Percentiles rank a stretch among this genome's conserved stretches.
Conservation (phyloP, 495 filamentous ascomycete genomes). For the Aspergillus coremiiformis region DNA sequence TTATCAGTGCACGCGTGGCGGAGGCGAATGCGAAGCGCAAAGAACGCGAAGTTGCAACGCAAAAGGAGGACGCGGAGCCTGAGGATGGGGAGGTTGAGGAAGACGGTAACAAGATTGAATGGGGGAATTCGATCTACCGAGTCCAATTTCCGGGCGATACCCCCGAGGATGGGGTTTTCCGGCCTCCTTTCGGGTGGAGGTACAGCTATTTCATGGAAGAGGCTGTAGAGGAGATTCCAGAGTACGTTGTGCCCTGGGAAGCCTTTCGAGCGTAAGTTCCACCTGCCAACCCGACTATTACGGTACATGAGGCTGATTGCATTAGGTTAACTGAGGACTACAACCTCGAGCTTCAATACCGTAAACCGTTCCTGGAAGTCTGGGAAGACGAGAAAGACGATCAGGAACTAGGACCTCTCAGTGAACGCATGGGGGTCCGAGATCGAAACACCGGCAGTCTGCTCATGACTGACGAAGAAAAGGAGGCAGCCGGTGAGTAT, state of each 20-base stretch:
- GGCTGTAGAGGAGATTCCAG: slow-evolving; percentile 90
- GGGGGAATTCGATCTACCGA: slow-evolving; percentile 88
- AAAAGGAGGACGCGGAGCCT: slow-evolving; percentile 20
- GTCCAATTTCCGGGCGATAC: slow-evolving; percentile 78
- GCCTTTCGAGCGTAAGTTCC: slow-evolving; percentile 69
- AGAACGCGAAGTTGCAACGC: slow-evolving; percentile 28
- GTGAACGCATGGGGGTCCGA: slow-evolving; percentile 89
- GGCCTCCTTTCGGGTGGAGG: slow-evolving; percentile 94
- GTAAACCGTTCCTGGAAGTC: slow-evolving; percentile 79
- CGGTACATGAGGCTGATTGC: slow-evolving; percentile 15
- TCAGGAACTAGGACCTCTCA: slow-evolving; percentile 66
- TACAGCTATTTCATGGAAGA: slow-evolving; percentile 95
- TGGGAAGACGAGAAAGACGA: slow-evolving; percentile 87
- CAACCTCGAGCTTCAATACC: slow-evolving; percentile 89
- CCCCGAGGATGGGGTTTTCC: slow-evolving; percentile 69
- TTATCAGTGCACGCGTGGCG: slow-evolving; percentile 60
- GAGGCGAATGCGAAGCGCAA: slow-evolving; percentile 57
- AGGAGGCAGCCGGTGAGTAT: slow-evolving; percentile 70
- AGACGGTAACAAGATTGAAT: slow-evolving; percentile 50
- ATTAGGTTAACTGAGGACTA: slow-evolving; percentile 78
- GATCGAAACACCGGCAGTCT: slow-evolving; percentile 59
- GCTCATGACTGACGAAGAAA: slow-evolving; percentile 68
- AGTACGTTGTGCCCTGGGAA: slow-evolving; percentile 98
- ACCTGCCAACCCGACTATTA: not conserved
- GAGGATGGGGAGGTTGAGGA: slow-evolving; percentile 48